Percentiles rank a stretch among this genome's conserved stretches.
Conservation (phyloP, 306 rosid genomes). For the Macrotyloma uniflorum region DNA sequence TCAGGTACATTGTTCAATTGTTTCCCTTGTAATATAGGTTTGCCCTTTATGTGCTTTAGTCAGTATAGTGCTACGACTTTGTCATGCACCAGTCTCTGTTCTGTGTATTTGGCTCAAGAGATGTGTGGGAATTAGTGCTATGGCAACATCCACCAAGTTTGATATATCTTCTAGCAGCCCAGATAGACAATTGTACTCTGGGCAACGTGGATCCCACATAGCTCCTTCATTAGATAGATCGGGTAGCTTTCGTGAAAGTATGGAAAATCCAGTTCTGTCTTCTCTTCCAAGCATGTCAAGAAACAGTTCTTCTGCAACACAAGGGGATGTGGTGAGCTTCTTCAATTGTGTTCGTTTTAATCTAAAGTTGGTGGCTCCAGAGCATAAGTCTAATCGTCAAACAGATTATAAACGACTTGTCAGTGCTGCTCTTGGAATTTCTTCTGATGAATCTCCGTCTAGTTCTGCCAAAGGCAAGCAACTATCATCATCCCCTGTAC, state of each 20-base stretch:
- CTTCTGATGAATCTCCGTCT: slow-evolving; percentile 79
- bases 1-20: slow-evolving; percentile 56
- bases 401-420: slow-evolving; percentile 71
- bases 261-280: slow-evolving; percentile 75
- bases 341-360: slow-evolving; percentile 67
- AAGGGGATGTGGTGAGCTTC: slow-evolving; percentile 70
- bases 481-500: slow-evolving; percentile 52
- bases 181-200: slow-evolving; percentile 77
- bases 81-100: slow-evolving; percentile 68
- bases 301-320: slow-evolving; percentile 61
- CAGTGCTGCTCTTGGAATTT: slow-evolving; percentile 67
- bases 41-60: slow-evolving; percentile 61
- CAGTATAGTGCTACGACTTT: slow-evolving; percentile 39
- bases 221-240: slow-evolving; percentile 74
- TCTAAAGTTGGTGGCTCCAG: slow-evolving; percentile 60
- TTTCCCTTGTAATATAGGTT: slow-evolving; percentile 41
- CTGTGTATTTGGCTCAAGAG: slow-evolving; percentile 50
- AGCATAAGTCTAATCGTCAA: slow-evolving; percentile 71
- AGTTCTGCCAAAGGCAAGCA: slow-evolving; percentile 72
- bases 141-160: slow-evolving; percentile 87
- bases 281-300: slow-evolving; percentile 86
- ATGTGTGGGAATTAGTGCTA: slow-evolving; percentile 68
- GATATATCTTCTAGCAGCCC: slow-evolving; percentile 81
- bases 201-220: slow-evolving; percentile 92
- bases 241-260: slow-evolving; percentile 76